Percentiles rank a stretch among this genome's conserved stretches.
Conservation (phyloP, 805 yeast species). For the Yarrowia hollandica region DNA sequence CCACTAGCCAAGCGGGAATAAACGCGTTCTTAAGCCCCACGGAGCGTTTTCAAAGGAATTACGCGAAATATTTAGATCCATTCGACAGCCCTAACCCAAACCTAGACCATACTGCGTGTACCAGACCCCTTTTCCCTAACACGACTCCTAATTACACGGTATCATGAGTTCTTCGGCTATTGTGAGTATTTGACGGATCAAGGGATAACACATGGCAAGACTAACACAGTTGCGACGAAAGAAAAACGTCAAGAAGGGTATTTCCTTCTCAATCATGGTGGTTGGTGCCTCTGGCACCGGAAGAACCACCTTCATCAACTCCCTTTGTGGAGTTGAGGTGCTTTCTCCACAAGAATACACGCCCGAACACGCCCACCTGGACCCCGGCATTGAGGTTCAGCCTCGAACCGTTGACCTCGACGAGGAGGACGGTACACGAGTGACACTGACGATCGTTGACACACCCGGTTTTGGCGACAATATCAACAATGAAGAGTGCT, state of each 20-base stretch:
- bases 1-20: neutral
- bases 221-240: conserved; percentile 47
- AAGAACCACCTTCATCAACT: conserved; percentile 69
- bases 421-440: conserved; percentile 56
- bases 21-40: neutral
- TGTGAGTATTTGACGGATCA: neutral
- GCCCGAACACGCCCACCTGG: conserved; percentile 27
- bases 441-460: conserved; percentile 59
- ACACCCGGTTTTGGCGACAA: conserved; percentile 81
- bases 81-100: neutral
- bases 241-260: conserved; percentile 61
- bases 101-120: neutral
- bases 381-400: conserved; percentile 25
- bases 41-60: neutral
- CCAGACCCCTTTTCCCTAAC: conserved; percentile 5
- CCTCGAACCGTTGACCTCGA: conserved; percentile 46
- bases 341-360: conserved; percentile 13
- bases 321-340: conserved; percentile 49
- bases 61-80: neutral
- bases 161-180: conserved; percentile 26
- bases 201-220: too few species aligned
- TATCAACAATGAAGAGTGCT: conserved; percentile 59
- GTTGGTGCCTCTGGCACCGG: conserved; percentile 77
- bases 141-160: neutral
- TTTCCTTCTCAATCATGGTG: conserved; percentile 65